Percentiles rank a stretch among this genome's conserved stretches.
These are phyloP conservation scores for Curvularia lunata DNA, from an alignment of 2,329 filamentous ascomycete species.

Conservation along the genomic window DNA sequence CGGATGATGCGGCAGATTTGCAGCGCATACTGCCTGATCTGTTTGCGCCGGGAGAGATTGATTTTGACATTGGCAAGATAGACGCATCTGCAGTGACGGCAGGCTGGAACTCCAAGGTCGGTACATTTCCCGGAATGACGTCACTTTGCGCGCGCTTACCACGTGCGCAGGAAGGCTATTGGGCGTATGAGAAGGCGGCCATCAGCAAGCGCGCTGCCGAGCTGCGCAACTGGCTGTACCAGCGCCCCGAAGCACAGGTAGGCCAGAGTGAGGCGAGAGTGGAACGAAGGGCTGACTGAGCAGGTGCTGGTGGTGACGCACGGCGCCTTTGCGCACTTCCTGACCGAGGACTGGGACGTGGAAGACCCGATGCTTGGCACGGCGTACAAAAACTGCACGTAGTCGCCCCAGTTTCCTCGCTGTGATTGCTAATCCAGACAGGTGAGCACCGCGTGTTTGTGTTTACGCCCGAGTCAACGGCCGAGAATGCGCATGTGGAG, in stretches of 20 bases:
- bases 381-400: conserved; percentile 43
- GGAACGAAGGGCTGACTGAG: conserved; percentile 32
- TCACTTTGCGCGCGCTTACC: conserved; percentile 13
- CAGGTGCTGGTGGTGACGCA: conserved; percentile 81
- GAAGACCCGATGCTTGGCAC: conserved; percentile 39
- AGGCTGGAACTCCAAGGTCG: conserved; percentile 74
- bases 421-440: conserved; percentile 6
- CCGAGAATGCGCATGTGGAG: conserved; percentile 36
- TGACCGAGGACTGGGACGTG: conserved; percentile 76
- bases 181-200: conserved; percentile 37
- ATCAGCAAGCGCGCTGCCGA: conserved; percentile 40
- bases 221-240: conserved; percentile 37
- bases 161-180: conserved; percentile 36
- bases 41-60: conserved; percentile 64
- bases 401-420: background rate
- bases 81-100: conserved; percentile 68
- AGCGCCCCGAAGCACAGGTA: conserved; percentile 39
- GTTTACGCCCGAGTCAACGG: conserved; percentile 35
- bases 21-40: conserved; percentile 29
- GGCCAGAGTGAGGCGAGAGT: background rate
- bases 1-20: conserved; percentile 55
- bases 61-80: conserved; percentile 56
- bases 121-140: conserved; percentile 6
- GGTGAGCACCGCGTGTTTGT: conserved; percentile 43
- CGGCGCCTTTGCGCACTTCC: conserved; percentile 82